Evolutionary conservation across 345 rosid genomes (phyloP).

Genomic region (Citrus reticulata): DNA sequence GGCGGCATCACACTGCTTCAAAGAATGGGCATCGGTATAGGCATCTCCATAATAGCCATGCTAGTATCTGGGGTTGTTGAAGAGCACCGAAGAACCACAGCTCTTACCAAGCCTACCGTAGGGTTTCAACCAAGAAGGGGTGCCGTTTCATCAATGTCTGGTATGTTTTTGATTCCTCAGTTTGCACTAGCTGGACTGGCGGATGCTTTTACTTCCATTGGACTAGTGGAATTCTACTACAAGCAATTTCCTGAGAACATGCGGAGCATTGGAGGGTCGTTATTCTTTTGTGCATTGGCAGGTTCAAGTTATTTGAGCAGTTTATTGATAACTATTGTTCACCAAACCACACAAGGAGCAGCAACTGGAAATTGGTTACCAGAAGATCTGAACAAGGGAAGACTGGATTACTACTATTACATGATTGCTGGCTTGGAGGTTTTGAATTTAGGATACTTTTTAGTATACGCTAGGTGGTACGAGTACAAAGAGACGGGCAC

Average conservation of each 20-base stretch:
- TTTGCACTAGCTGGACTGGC: constrained; percentile 40
- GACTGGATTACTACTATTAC: constrained; percentile 42
- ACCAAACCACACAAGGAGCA: constrained; percentile 20
- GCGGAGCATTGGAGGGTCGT: constrained; percentile 51
- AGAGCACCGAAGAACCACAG: constrained; percentile 31
- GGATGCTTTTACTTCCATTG: constrained; percentile 38
- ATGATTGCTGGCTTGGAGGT: constrained; percentile 33
- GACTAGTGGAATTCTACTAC: constrained; percentile 47
- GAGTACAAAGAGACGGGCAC: constrained; percentile 24
- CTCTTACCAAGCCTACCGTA: constrained; percentile 37
- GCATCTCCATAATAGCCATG: constrained; percentile 27
- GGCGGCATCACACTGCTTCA: constrained; percentile 46
- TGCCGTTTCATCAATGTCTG: constrained; percentile 47
- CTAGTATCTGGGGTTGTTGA: constrained; percentile 35
- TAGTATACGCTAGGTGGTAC: constrained; percentile 41
- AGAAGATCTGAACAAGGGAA: constrained; percentile 54
- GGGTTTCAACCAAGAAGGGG: constrained; percentile 43
- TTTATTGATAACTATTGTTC: constrained; percentile 38
- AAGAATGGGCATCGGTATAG: constrained; percentile 41
- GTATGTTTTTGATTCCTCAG: constrained; percentile 43
- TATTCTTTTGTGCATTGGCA: constrained; percentile 38
- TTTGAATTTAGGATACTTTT: constrained; percentile 35
- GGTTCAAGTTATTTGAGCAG: constrained; percentile 40
- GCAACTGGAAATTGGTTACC: constrained; percentile 43
- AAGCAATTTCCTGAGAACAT: constrained; percentile 63